Percentiles rank a stretch among this genome's conserved stretches.
Evolutionary conservation across 768 basidiomycete species (phyloP).

Genomic region (Mycena rosella): DNA sequence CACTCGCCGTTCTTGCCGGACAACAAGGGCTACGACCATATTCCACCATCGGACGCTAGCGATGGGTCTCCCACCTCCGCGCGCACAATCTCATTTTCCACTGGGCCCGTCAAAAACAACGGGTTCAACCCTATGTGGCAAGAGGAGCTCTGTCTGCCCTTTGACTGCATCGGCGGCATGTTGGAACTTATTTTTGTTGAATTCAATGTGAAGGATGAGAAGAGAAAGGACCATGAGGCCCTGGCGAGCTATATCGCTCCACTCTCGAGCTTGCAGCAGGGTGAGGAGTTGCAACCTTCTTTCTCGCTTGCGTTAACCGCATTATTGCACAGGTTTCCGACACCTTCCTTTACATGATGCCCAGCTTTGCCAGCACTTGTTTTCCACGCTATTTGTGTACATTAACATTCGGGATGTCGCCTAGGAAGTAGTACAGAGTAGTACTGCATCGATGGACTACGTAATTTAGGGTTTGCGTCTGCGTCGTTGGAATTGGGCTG

Average conservation of each 20-base stretch:
- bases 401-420: slow-evolving; percentile 59
- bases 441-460: neutral
- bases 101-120: slow-evolving; percentile 84
- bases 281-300: slow-evolving; percentile 52
- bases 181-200: slow-evolving; percentile 87
- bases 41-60: slow-evolving; percentile 24
- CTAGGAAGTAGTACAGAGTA: slow-evolving; percentile 1
- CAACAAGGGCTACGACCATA: slow-evolving; percentile 26
- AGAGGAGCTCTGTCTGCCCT: slow-evolving; percentile 75
- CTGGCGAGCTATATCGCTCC: slow-evolving; percentile 84
- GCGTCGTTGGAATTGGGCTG: too few species aligned
- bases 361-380: slow-evolving; percentile 90
- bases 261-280: slow-evolving; percentile 80
- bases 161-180: slow-evolving; percentile 84
- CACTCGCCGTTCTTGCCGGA: slow-evolving; percentile 40
- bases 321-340: slow-evolving; percentile 78
- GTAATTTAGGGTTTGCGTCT: neutral
- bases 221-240: slow-evolving; percentile 69
- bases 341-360: slow-evolving; percentile 94
- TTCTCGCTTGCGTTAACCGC: slow-evolving; percentile 13
- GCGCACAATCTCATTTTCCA: slow-evolving; percentile 66
- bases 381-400: slow-evolving; percentile 92
- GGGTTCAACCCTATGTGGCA: slow-evolving; percentile 97
- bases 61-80: slow-evolving; percentile 48
- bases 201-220: slow-evolving; percentile 81